phyloP scores from a whole-genome alignment of 2,329 filamentous ascomycete species.

The Magnaporthiopsis rhizophila region DNA sequence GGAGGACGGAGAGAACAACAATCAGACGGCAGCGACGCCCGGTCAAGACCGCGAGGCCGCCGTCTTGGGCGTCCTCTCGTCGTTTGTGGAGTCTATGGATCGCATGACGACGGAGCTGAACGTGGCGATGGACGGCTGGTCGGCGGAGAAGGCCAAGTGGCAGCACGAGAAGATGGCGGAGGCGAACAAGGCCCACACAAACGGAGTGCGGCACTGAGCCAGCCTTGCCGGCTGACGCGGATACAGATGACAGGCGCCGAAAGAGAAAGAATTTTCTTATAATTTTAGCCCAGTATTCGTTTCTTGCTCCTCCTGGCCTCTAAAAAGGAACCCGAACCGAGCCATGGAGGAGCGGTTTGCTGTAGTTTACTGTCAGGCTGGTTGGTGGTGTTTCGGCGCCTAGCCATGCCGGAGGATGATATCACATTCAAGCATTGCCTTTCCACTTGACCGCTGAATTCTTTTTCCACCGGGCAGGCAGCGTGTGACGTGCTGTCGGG shows the following conservation, averaged over 20 bases:
- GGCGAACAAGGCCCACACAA: not conserved
- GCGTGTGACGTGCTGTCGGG: no score
- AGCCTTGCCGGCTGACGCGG: not conserved
- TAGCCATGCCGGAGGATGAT: not conserved
- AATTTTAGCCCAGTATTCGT: no score
- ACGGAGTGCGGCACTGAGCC: not conserved
- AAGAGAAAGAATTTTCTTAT: not conserved
- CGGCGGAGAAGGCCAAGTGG: slow-evolving; percentile 7
- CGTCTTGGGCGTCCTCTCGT: slow-evolving; percentile 1
- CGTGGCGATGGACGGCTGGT: slow-evolving; percentile 6
- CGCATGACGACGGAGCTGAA: slow-evolving; percentile 3
- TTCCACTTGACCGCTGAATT: not conserved
- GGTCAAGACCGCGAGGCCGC: slow-evolving; percentile 14
- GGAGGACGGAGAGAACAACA: slow-evolving; percentile 12
- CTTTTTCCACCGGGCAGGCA: not conserved
- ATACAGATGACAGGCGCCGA: not conserved
- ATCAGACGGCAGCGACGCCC: slow-evolving; percentile 19
- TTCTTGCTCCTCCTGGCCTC: not conserved
- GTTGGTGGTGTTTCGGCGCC: not conserved
- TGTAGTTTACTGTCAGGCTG: not conserved
- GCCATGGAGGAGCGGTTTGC: not conserved
- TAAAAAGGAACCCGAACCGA: not conserved
- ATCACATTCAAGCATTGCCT: not conserved
- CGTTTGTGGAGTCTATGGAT: slow-evolving; percentile 7
- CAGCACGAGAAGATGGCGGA: not conserved